Evolutionary conservation across 768 basidiomycete species (phyloP), one percentile per base, ranked within the genome.

Genomic region (Podaxis rugospora): DNA sequence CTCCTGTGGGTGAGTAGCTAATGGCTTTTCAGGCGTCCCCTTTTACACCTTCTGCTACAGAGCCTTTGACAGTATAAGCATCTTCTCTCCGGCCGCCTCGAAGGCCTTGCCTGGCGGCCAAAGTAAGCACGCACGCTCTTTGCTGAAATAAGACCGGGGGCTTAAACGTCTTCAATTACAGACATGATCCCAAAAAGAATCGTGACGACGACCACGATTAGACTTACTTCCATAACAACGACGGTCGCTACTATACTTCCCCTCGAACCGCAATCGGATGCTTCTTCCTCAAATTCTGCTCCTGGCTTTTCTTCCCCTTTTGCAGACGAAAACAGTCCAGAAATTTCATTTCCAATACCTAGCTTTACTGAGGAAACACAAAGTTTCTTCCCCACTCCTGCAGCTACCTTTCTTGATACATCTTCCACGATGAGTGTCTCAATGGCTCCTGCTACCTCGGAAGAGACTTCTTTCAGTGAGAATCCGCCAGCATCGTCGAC

Each of bases 1-100:
- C 52, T 54, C 52, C 52, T 54, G 52, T 37, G 52, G 52, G 52
- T 54, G 36, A 11, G 52, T 54, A 25, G 11, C 36, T 39, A 36
- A 13, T 18, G n/a, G n/a, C 5, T 25, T 39, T 9, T 36, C 35
- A 10, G 23, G 37, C 40, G 35, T 13, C 21, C 36, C 11, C 37
- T 21, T 18, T 54, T 37, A 37, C 5, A 54, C n/a, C 11, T 37
- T 37, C 13, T 9, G 10, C 35, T 37, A 13, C 52, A 54, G 52
- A 54, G 52, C 32, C 6, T 54, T 39, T 21, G 9, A 13, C 21
- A 39, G 25, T 14, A 54, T 54, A 37, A 54, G 37, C 23, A 9
- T 10, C 18, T 25, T 21, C 21, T 13, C 21, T 13, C 47, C 42
- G 11, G n/a, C n/a, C 6, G 16, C n/a, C 1, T 6, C 42, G n/a